Base-by-base conservation (phyloP, 192 early-diverging fungal genomes). In the Coemansia guatemalensis region DNA sequence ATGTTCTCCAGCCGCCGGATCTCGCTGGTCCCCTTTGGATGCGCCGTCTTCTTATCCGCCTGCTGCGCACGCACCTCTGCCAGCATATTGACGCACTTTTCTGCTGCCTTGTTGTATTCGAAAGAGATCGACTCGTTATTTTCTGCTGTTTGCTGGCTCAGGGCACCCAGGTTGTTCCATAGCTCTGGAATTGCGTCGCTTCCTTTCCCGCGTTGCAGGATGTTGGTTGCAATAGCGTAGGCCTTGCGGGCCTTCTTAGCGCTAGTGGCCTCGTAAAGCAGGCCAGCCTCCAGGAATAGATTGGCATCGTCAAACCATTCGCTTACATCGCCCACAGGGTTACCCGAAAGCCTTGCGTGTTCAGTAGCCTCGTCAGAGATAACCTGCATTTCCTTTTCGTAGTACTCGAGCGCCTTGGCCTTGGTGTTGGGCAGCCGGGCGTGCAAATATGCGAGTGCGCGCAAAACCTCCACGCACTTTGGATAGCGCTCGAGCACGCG, bases 91-190 rank as follows among this genome's bases (percentile, higher is more conserved):
- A 59, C 55, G 49, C 65, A 60, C 48, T 59, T 47, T 9, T 53
- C 55, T 3, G 70, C 68, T n/a, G 64, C 65, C 27, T 52, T 26
- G 18, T 57, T 58, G 50, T 62, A 56, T 30, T 64, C 64, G 2
- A 59, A 26, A 35, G 62, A 61, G 18, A 68, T 26, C 4, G 53
- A 22, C 3, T 35, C 65, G 44, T 47, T 49, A 32, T 23, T 25
- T 20, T 85, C 74, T 56, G 76, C 84, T 9, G 85, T 76, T 39
- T 85, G 59, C 33, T 93, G 91, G 49, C 86, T 84, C 60, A 94
- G 82, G 2, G 84, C 91, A n/a, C 85, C 93, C 48, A 97, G 82
- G 69, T 97, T 95, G 66, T 92, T 97, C 72, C 90, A 81, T n/a
- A 97, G 74, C 64, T 93, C 91, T 0, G 75, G 66, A 4, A 68